Percentiles rank a stretch among this genome's conserved stretches.
These are phyloP conservation scores for Rhynchospora breviuscula DNA, from an alignment of 176 grass and related monocot genomes.

Conservation along the genomic window DNA sequence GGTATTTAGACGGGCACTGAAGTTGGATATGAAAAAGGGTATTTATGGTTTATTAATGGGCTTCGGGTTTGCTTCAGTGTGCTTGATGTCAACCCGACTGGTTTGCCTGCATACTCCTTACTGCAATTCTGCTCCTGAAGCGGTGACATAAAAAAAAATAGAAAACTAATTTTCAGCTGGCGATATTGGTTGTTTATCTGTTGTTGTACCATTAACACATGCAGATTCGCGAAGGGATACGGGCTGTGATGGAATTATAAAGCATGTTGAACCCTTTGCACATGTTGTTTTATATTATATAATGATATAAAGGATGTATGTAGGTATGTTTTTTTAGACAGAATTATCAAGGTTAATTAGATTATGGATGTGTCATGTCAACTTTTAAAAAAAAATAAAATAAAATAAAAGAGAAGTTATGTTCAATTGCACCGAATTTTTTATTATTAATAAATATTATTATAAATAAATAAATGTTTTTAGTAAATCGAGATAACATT, in stretches of 20 bases:
- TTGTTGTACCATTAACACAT: constrained; percentile 13
- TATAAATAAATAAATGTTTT: too few species aligned
- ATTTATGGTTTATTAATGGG: constrained; percentile 65
- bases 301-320: constrained; percentile 16
- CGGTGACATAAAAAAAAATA: constrained; percentile 59
- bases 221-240: neutral
- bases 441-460: too few species aligned
- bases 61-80: constrained; percentile 63
- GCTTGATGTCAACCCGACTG: constrained; percentile 86
- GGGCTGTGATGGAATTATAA: neutral
- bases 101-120: constrained; percentile 97
- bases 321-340: constrained; percentile 4
- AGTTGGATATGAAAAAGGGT: constrained; percentile 62
- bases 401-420: neutral
- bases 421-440: neutral
- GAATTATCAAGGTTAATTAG: constrained; percentile 10
- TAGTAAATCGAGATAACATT: too few species aligned
- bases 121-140: constrained; percentile 96
- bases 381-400: too few species aligned
- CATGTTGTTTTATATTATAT: neutral
- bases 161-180: neutral
- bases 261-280: neutral
- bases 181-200: constrained; percentile 12
- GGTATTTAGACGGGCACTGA: constrained; percentile 60
- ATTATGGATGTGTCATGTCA: neutral